phyloP scores from a whole-genome alignment of 139 green algal genomes.

The Asterochloris sp. region DNA sequence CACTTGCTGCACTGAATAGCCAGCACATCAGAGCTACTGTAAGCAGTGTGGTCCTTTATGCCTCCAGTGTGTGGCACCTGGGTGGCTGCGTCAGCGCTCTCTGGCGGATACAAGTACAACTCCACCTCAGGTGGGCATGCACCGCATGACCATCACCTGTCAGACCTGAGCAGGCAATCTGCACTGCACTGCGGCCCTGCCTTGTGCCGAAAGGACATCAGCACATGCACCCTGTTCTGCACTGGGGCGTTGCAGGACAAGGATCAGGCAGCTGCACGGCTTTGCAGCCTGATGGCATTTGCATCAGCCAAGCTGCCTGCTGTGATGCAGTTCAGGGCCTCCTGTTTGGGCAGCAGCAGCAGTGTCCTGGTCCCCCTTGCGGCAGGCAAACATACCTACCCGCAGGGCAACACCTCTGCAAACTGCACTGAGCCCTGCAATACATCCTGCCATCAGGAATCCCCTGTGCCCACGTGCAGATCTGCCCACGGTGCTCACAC shows the following conservation, averaged over 20 bases:
- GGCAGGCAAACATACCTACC: not conserved
- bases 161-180: not conserved
- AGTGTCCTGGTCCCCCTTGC: not conserved
- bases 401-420: not conserved
- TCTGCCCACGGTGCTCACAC: constrained; percentile 36
- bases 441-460: not conserved
- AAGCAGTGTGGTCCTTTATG: too few relatives aligned
- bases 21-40: too few relatives aligned
- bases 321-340: too few relatives aligned
- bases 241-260: not conserved
- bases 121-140: constrained; percentile 24
- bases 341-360: not conserved
- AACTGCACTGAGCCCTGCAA: not conserved
- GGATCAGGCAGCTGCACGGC: not conserved
- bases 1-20: too few relatives aligned
- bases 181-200: not conserved
- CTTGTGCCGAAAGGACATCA: not conserved
- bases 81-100: constrained; percentile 34
- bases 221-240: not conserved
- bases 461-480: constrained; percentile 15
- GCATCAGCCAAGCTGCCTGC: not conserved
- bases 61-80: constrained; percentile 39
- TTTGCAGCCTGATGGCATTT: not conserved
- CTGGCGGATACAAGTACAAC: constrained; percentile 42
- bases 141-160: not conserved